Percentiles rank a stretch among this genome's conserved stretches.
Evolutionary conservation across 495 filamentous ascomycete species (phyloP).

Genomic region (Penicillium pancosmium): DNA sequence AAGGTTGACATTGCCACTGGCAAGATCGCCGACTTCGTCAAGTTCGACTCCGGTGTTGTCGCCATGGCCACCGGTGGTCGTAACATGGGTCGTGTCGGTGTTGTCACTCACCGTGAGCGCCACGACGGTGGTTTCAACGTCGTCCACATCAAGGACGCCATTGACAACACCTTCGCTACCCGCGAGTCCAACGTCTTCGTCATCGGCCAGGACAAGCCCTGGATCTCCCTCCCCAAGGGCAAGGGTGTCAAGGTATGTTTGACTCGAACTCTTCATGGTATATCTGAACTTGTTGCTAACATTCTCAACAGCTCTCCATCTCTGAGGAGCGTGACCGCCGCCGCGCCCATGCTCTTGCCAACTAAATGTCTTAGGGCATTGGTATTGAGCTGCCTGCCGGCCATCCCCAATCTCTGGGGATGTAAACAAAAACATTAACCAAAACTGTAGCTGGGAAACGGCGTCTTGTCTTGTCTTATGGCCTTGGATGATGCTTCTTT

Average conservation of each 20-base stretch:
- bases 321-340: slow-evolving; percentile 97
- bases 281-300: slow-evolving; percentile 14
- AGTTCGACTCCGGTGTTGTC: slow-evolving; percentile 96
- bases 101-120: slow-evolving; percentile 99
- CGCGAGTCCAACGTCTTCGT: slow-evolving; percentile 98
- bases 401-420: slow-evolving; percentile 19
- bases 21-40: slow-evolving; percentile 95
- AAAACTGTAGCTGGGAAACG: slow-evolving; percentile 42
- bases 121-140: slow-evolving; percentile 99
- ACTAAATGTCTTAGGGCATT: slow-evolving; percentile 50
- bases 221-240: slow-evolving; percentile 98
- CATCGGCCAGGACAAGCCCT: slow-evolving; percentile 96
- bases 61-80: slow-evolving; percentile 98
- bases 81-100: slow-evolving; percentile 99
- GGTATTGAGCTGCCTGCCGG: slow-evolving; percentile 23
- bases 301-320: slow-evolving; percentile 70
- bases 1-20: slow-evolving; percentile 96
- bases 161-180: slow-evolving; percentile 99
- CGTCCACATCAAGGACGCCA: slow-evolving; percentile 98
- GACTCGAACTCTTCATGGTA: background rate
- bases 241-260: slow-evolving; percentile 91
- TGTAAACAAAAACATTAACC: slow-evolving; percentile 32
- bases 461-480: slow-evolving; percentile 47
- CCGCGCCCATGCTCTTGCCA: slow-evolving; percentile 75
- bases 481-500: slow-evolving; percentile 42